phyloP scores from a whole-genome alignment of 177 flowering plant genomes.

The Vitis hybrid region DNA sequence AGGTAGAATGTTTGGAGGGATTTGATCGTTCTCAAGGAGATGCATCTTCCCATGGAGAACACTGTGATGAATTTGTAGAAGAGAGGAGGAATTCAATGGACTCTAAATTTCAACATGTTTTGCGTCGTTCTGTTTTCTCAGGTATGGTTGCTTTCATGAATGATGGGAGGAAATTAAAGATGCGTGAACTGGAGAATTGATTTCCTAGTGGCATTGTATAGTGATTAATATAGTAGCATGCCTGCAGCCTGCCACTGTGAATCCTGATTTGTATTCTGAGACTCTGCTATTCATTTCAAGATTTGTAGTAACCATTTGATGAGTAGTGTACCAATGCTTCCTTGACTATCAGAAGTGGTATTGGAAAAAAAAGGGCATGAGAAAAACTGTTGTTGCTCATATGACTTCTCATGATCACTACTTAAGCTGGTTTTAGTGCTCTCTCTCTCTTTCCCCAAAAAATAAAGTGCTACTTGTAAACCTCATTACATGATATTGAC shows the following conservation, averaged over 20 bases:
- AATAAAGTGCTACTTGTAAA: no score
- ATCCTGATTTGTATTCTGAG: not conserved
- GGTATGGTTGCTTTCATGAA: slow-evolving; percentile 37
- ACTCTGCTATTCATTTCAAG: not conserved
- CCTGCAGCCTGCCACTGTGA: no score
- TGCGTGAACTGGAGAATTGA: not conserved
- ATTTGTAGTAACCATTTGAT: slow-evolving; percentile 1
- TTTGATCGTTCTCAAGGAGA: slow-evolving; percentile 21
- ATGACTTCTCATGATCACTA: no score
- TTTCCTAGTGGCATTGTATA: not conserved
- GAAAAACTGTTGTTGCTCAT: no score
- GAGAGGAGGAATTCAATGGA: slow-evolving; percentile 29
- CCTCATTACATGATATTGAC: no score
- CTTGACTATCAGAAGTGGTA: not conserved
- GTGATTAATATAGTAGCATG: not conserved
- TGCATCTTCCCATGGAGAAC: slow-evolving; percentile 12
- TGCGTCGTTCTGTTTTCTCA: slow-evolving; percentile 32
- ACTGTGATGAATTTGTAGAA: slow-evolving; percentile 27
- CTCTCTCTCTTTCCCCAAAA: no score
- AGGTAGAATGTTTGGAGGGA: slow-evolving; percentile 24
- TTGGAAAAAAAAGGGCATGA: no score
- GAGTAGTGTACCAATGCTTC: not conserved
- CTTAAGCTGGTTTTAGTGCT: no score
- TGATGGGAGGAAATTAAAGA: slow-evolving; percentile 22
- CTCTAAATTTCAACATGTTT: slow-evolving; percentile 27